Conservation (phyloP, 139 green algal genomes). For the Tetraselmis striata region DNA sequence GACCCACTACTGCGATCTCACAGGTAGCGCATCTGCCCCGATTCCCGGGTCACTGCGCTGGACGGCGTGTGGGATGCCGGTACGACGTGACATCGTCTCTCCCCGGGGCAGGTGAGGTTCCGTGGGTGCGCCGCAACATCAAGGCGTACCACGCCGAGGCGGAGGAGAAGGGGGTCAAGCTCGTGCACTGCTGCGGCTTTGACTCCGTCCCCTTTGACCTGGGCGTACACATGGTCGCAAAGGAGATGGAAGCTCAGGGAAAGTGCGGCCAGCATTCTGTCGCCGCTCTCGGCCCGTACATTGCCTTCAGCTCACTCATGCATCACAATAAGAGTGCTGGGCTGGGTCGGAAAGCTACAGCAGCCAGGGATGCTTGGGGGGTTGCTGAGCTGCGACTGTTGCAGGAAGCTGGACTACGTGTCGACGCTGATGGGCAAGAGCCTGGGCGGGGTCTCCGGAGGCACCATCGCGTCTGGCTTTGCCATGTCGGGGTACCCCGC, state of each 20-base stretch:
- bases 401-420: conserved; percentile 29
- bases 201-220: conserved; percentile 84
- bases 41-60: neutral
- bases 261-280: too few species aligned
- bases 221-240: conserved; percentile 47
- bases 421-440: conserved; percentile 23
- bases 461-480: conserved; percentile 49
- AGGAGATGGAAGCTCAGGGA: conserved; percentile 40
- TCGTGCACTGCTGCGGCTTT: conserved; percentile 80
- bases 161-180: conserved; percentile 35
- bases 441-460: conserved; percentile 47
- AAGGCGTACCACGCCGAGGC: conserved; percentile 51
- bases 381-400: too few species aligned
- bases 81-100: too few species aligned
- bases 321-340: too few species aligned
- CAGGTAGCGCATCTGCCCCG: conserved; percentile 33
- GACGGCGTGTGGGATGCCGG: neutral
- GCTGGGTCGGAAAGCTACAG: too few species aligned
- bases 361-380: too few species aligned
- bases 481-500: conserved; percentile 8
- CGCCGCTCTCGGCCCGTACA: too few species aligned
- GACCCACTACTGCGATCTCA: conserved; percentile 87
- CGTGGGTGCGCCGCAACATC: conserved; percentile 61
- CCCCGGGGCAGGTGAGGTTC: conserved; percentile 50
- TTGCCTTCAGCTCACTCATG: too few species aligned